Percentiles rank a stretch among this genome's conserved stretches.
These are phyloP conservation scores for Colletotrichum incanum DNA, from an alignment of 2,329 filamentous ascomycete genomes.

Conservation along the genomic window DNA sequence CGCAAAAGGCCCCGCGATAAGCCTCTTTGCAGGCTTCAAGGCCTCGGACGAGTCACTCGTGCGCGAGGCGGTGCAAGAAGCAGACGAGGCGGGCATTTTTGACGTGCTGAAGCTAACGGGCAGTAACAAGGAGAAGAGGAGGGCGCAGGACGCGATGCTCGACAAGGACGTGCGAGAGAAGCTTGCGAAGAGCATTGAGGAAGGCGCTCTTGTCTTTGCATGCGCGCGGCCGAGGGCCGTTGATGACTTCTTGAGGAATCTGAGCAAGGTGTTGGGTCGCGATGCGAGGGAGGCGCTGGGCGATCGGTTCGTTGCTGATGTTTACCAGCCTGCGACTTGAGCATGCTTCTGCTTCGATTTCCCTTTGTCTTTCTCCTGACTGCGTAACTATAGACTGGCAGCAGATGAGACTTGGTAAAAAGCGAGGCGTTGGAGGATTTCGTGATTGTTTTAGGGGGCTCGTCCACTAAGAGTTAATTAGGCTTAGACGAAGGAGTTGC, in stretches of 20 bases:
- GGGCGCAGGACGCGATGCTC: slow-evolving; percentile 40
- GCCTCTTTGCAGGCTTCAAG: slow-evolving; percentile 42
- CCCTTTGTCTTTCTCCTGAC: not conserved
- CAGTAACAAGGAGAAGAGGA: slow-evolving; percentile 35
- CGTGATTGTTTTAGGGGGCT: not conserved
- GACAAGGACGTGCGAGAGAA: slow-evolving; percentile 26
- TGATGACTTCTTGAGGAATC: slow-evolving; percentile 34
- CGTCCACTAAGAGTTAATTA: not conserved
- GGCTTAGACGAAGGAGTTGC: too few species aligned
- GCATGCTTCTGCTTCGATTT: not conserved
- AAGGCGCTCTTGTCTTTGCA: slow-evolving; percentile 39
- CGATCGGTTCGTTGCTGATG: slow-evolving; percentile 39
- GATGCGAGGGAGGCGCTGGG: slow-evolving; percentile 39
- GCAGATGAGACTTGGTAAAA: not conserved
- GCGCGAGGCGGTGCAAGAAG: slow-evolving; percentile 38
- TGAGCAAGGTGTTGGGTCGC: slow-evolving; percentile 37
- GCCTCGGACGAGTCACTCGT: slow-evolving; percentile 31
- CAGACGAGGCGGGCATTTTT: slow-evolving; percentile 29
- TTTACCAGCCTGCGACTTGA: slow-evolving; percentile 41
- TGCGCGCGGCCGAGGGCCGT: slow-evolving; percentile 39
- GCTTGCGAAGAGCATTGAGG: slow-evolving; percentile 26
- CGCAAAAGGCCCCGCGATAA: slow-evolving; percentile 17
- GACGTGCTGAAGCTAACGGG: slow-evolving; percentile 23
- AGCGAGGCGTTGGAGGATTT: slow-evolving; percentile 22
- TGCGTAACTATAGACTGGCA: slow-evolving; percentile 2